Conservation (phyloP, 1,139 yeast species). For the Geotrichum cucujoidarum region DNA sequence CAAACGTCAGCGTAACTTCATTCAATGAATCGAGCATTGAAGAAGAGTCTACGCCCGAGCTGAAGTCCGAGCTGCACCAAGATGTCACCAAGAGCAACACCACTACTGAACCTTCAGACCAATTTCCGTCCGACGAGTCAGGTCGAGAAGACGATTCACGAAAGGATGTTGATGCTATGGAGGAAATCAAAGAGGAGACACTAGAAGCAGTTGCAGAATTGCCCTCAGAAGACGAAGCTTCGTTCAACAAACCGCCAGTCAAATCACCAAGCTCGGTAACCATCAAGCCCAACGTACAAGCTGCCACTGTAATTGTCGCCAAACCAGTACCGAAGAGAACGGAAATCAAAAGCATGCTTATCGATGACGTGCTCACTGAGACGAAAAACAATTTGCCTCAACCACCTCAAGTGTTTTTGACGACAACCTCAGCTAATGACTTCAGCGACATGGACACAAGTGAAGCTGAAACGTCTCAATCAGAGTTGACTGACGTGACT, state of each 20-base stretch:
- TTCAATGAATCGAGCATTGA: background rate
- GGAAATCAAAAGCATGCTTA: background rate
- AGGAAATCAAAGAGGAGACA: background rate
- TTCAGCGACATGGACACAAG: background rate
- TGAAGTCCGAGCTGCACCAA: no score
- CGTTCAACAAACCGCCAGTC: constrained; percentile 8
- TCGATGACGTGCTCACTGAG: no score
- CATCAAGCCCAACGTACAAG: constrained; percentile 13
- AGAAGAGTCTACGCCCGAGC: no score
- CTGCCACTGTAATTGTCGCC: background rate
- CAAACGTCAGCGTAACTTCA: background rate
- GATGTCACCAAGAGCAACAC: no score
- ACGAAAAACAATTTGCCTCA: no score
- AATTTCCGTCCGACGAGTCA: background rate
- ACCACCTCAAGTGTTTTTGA: no score
- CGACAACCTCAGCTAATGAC: background rate
- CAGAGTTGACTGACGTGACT: constrained; percentile 3
- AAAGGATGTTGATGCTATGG: background rate
- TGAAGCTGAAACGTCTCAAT: constrained; percentile 6
- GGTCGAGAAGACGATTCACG: background rate
- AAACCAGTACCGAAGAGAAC: background rate
- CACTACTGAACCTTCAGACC: no score
- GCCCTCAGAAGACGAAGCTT: background rate
- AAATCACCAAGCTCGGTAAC: constrained; percentile 17
- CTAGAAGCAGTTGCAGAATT: background rate